Conservation (phyloP, 306 rosid genomes). For the Quercus alba region DNA sequence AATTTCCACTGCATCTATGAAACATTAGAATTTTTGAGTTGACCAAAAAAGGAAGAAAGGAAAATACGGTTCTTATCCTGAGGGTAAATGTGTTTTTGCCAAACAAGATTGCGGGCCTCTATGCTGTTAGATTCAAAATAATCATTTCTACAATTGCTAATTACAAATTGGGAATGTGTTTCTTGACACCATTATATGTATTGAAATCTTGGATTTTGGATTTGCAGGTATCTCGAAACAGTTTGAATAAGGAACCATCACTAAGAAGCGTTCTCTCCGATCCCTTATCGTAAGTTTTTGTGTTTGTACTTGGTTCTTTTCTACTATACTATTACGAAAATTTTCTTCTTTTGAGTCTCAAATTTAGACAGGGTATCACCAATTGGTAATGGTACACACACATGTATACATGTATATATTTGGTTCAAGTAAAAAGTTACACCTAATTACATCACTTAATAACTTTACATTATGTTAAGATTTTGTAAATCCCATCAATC, state of each 20-base stretch:
- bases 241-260: constrained; percentile 70
- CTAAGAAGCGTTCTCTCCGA: constrained; percentile 92
- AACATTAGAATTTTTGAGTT: not conserved
- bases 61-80: not conserved
- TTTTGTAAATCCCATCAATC: too few relatives aligned
- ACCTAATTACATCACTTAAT: too few relatives aligned
- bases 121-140: not conserved
- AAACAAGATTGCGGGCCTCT: not conserved
- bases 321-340: not conserved
- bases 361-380: not conserved
- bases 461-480: too few relatives aligned
- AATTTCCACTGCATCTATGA: not conserved
- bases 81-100: not conserved
- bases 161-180: not conserved
- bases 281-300: constrained; percentile 80
- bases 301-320: not conserved
- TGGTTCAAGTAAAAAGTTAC: too few relatives aligned
- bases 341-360: not conserved
- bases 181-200: not conserved
- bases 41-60: not conserved
- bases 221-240: constrained; percentile 57
- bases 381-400: not conserved
- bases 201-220: constrained; percentile 2
- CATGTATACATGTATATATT: not conserved
- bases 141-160: not conserved